phyloP scores from a whole-genome alignment of 2,329 filamentous ascomycete genomes.

The Trichoderma harzianum region DNA sequence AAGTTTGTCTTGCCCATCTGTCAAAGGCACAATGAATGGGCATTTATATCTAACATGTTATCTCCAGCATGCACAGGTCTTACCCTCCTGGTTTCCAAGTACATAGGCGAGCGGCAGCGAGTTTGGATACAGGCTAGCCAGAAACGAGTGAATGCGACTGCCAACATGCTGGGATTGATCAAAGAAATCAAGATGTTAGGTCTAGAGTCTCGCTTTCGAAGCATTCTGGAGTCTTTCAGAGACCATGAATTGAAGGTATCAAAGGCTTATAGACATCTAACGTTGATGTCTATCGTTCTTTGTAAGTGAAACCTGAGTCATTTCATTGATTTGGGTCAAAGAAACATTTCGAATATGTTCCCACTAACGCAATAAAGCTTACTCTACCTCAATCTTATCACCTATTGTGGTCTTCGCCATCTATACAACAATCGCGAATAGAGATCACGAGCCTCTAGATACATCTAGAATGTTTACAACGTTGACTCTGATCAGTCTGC shows the following conservation, averaged over 20 bases:
- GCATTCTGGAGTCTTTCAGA: background rate
- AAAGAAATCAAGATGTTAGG: background rate
- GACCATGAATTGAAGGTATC: background rate
- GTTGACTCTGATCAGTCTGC: background rate
- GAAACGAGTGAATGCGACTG: background rate
- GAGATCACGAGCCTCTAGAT: background rate
- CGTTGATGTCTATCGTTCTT: background rate
- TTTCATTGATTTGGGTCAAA: background rate
- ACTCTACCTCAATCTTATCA: background rate
- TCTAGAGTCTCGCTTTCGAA: background rate
- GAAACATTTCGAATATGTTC: background rate
- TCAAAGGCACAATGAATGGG: background rate
- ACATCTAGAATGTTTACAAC: background rate
- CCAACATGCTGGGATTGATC: background rate
- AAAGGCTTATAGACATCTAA: background rate
- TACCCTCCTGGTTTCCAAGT: background rate
- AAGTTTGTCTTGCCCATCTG: background rate
- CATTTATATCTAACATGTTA: background rate
- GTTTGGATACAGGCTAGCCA: background rate
- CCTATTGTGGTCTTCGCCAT: background rate
- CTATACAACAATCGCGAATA: background rate
- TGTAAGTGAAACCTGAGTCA: background rate
- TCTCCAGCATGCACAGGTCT: background rate
- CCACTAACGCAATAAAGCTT: background rate
- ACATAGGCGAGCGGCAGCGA: background rate